phyloP scores from a whole-genome alignment of 2,329 filamentous ascomycete species.

The Paraconiothyrium brasiliense region DNA sequence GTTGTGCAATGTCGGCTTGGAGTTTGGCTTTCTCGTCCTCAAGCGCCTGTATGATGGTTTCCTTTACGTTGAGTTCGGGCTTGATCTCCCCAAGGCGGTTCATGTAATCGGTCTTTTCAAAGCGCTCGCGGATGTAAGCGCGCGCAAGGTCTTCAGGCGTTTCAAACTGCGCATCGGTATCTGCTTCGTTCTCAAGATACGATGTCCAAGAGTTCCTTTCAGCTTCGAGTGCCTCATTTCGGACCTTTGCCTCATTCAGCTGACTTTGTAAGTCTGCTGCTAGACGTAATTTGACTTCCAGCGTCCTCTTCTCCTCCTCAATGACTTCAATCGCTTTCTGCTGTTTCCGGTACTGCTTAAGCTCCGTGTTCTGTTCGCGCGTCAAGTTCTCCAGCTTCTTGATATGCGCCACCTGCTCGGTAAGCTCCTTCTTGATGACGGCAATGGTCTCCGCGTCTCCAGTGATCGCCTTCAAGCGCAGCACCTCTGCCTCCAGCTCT shows the following conservation, averaged over 20 bases:
- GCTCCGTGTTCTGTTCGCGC: conserved; percentile 78
- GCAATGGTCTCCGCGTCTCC: conserved; percentile 86
- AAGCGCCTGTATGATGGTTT: conserved; percentile 76
- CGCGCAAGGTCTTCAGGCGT: conserved; percentile 88
- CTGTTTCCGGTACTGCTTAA: conserved; percentile 81
- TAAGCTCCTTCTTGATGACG: conserved; percentile 86
- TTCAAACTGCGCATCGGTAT: conserved; percentile 76
- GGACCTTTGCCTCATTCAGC: conserved; percentile 79
- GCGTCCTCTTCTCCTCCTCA: conserved; percentile 89
- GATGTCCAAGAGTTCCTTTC: conserved; percentile 87
- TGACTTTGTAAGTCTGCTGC: conserved; percentile 79
- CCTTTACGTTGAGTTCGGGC: conserved; percentile 79
- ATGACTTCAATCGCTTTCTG: conserved; percentile 92
- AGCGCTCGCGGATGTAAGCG: conserved; percentile 81
- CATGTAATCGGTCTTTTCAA: conserved; percentile 80
- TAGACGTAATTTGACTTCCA: conserved; percentile 80
- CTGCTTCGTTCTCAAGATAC: conserved; percentile 76
- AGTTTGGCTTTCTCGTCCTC: conserved; percentile 75
- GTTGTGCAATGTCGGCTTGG: conserved; percentile 74
- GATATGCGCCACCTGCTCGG: conserved; percentile 92
- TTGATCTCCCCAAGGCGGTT: conserved; percentile 82
- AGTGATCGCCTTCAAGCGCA: conserved; percentile 84
- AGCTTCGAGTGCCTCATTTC: conserved; percentile 87
- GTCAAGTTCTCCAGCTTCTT: conserved; percentile 82
- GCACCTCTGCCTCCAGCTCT: conserved; percentile 80